Percentiles rank a stretch among this genome's conserved stretches.
Evolutionary conservation across 164 flowering plant genomes (phyloP).

Genomic region (Annona cherimola): DNA sequence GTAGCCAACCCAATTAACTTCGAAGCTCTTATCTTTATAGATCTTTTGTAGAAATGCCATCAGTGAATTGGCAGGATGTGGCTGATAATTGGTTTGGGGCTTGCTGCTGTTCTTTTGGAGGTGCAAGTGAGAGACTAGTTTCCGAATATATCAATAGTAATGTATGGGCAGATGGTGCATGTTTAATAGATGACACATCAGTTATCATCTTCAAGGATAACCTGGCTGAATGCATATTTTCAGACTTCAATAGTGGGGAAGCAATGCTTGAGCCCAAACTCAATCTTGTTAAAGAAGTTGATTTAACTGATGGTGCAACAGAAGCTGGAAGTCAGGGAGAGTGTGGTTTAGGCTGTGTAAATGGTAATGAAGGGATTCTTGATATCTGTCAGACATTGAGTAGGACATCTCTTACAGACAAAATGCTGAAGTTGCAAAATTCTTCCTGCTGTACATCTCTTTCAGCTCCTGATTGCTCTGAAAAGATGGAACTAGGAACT

Average conservation of each 20-base stretch:
- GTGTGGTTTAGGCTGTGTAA: constrained; percentile 4
- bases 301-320: constrained; percentile 6
- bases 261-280: constrained; percentile 7
- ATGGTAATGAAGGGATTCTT: constrained; percentile 6
- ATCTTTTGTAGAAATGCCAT: constrained; percentile 73
- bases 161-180: constrained; percentile 44
- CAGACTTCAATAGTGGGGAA: constrained; percentile 13
- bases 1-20: constrained; percentile 3
- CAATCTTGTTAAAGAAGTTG: constrained; percentile 10
- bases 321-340: constrained; percentile 14
- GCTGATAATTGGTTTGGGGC: constrained; percentile 98
- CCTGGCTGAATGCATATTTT: constrained; percentile 37
- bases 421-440: constrained; percentile 10
- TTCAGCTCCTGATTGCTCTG: constrained; percentile 14
- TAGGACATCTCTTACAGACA: constrained; percentile 8
- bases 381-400: constrained; percentile 10
- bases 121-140: constrained; percentile 83
- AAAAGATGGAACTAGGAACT: constrained; percentile 10
- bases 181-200: constrained; percentile 55
- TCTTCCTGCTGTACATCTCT: constrained; percentile 12
- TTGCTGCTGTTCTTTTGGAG: constrained; percentile 97
- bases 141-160: constrained; percentile 49
- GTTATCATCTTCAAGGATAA: constrained; percentile 63
- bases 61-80: constrained; percentile 81
- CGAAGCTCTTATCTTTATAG: constrained; percentile 30